These are phyloP conservation scores for Galerina sulciceps DNA, from an alignment of 768 basidiomycete species.

Conservation along the genomic window DNA sequence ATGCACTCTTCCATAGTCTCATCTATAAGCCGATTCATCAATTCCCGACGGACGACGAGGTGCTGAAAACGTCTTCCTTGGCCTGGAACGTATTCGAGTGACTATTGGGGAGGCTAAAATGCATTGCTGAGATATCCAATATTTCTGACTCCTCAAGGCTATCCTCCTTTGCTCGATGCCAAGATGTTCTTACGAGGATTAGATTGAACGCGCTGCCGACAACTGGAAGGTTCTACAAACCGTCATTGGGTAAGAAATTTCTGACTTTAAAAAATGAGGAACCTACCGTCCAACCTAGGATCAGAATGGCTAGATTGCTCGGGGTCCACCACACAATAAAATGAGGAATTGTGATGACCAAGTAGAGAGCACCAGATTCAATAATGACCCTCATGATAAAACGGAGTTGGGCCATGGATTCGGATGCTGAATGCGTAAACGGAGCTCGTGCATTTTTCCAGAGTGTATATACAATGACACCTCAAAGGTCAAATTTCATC, in stretches of 20 bases:
- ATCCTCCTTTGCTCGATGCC: conserved; percentile 4
- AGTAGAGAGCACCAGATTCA: conserved; percentile 15
- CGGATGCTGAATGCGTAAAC: background rate
- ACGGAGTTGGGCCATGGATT: background rate
- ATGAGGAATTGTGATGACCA: conserved; percentile 12
- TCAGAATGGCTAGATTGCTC: conserved; percentile 3
- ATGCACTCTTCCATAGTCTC: too few species aligned
- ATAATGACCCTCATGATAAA: conserved; percentile 13
- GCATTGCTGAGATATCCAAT: too few species aligned
- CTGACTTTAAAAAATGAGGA: background rate
- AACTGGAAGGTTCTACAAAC: conserved; percentile 14
- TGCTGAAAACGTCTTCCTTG: too few species aligned
- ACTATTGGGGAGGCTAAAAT: too few species aligned
- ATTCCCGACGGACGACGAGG: too few species aligned
- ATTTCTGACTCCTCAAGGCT: too few species aligned
- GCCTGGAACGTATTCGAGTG: too few species aligned
- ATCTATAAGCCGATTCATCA: too few species aligned
- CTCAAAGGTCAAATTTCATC: background rate
- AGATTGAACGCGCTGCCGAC: conserved; percentile 20
- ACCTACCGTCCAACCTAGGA: conserved; percentile 14
- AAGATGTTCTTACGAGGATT: conserved; percentile 12
- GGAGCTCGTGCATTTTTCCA: conserved; percentile 1
- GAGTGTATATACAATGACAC: conserved; percentile 9
- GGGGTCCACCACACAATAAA: conserved; percentile 19
- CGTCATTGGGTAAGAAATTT: background rate